Base-by-base conservation (phyloP, 257 asterid genomes). In the Salvia hispanica region DNA sequence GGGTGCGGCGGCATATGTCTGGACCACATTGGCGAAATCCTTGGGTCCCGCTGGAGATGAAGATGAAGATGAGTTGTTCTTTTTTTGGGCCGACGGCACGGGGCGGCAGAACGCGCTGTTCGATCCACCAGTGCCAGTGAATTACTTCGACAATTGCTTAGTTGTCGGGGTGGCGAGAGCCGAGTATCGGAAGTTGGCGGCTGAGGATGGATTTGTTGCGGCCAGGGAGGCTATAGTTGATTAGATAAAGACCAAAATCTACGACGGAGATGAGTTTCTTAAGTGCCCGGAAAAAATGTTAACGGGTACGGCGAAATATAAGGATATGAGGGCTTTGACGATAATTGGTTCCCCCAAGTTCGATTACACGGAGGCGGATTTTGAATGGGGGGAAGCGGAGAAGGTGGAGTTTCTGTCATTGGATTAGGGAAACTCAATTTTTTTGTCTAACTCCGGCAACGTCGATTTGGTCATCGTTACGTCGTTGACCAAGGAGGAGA, bases 331-430 rank as follows among this genome's bases (percentile, higher is more conserved):
- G 47, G 4, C 33, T 58, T 70, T 1, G 52, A 48, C 21, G 45
- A 59, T 76, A 13, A 28, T 76, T 28, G 82, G 86, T 50, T 81
- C 83, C 0, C 86, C 86, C 0, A 82, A 78, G 58, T 62, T 79
- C 58, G 70, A 72, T 28, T 42, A 58, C 4, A 47, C n/a, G 39
- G 45, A 4, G 1, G 37, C 67, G 12, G 84, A 79, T 69, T 76
- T 76, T 12, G 82, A 84, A 33, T 82, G 82, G 82, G 84, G 82
- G 50, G 28, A 46, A 44, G 78, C 86, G 16, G 48, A 2, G 14
- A 79, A 71, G 28, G 4, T 71, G 44, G 84, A 79, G n/a, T 71
- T 50, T 6, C 13, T 64, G 53, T 71, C 82, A 4, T 65, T 72
- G 8, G 85, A 82, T 15, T 58, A 34, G 3, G 64, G 48, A 0